phyloP scores from a whole-genome alignment of 2,329 filamentous ascomycete species.

The Epichloe coenophiala region DNA sequence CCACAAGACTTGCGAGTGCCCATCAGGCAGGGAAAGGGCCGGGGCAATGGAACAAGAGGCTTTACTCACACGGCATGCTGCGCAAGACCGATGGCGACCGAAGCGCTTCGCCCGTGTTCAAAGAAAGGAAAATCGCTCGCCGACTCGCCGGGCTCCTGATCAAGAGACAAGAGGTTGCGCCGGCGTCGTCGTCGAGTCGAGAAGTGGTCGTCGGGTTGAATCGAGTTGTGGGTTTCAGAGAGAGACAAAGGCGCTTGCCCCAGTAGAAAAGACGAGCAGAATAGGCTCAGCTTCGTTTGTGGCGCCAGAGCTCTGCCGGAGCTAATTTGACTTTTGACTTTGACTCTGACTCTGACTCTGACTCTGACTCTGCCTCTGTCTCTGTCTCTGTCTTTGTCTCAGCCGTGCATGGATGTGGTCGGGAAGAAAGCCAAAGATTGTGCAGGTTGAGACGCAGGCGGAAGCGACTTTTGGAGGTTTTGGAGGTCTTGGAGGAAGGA shows the following conservation, averaged over 20 bases:
- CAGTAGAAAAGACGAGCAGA: not conserved
- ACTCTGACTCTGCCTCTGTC: too few relatives aligned
- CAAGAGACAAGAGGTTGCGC: constrained; percentile 6
- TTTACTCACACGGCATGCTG: constrained; percentile 26
- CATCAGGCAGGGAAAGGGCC: constrained; percentile 4
- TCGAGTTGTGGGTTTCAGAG: constrained; percentile 3
- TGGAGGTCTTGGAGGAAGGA: not conserved
- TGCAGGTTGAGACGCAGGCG: too few relatives aligned
- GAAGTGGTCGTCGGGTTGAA: not conserved
- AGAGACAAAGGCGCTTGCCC: not conserved
- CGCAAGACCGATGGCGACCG: constrained; percentile 13
- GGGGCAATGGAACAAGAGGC: not conserved
- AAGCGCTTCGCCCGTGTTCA: constrained; percentile 9
- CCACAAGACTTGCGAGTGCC: not conserved
- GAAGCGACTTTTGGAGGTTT: not conserved
- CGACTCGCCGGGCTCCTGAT: constrained; percentile 7
- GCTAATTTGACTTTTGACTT: not conserved
- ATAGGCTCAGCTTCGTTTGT: not conserved
- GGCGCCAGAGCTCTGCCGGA: not conserved
- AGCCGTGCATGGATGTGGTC: not conserved
- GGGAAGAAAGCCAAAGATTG: too few relatives aligned
- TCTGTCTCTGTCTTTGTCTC: not conserved
- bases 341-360: too few relatives aligned
- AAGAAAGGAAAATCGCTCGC: not conserved
- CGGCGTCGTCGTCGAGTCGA: constrained; percentile 1